These are phyloP conservation scores for Phalaenopsis aphrodite DNA, from an alignment of 106 monocot species.

Conservation along the genomic window DNA sequence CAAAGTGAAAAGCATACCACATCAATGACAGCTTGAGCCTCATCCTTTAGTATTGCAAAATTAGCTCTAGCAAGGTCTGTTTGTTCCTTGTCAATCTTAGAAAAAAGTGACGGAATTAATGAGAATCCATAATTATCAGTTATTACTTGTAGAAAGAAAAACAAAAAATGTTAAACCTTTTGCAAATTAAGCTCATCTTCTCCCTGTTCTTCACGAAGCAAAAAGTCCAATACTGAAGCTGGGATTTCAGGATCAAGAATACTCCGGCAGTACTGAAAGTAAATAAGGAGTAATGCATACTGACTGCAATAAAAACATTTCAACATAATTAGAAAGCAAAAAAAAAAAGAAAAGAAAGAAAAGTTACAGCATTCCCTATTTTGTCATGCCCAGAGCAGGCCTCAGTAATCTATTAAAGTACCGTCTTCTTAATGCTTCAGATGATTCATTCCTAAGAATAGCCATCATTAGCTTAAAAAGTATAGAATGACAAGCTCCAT, in stretches of 20 bases:
- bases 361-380: not conserved
- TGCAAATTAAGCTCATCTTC: constrained; percentile 77
- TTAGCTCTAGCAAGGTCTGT: constrained; percentile 69
- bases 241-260: constrained; percentile 87
- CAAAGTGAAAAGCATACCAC: constrained; percentile 31
- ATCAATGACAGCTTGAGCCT: constrained; percentile 69
- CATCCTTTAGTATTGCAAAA: constrained; percentile 83
- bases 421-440: constrained; percentile 83
- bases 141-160: not conserved
- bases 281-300: constrained; percentile 85
- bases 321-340: not conserved
- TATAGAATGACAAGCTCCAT: constrained; percentile 84
- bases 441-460: constrained; percentile 89
- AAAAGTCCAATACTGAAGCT: constrained; percentile 53
- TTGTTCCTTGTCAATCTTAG: constrained; percentile 80
- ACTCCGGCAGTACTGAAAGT: constrained; percentile 87
- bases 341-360: not conserved
- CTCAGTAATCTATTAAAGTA: constrained; percentile 11
- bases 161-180: constrained; percentile 37
- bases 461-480: constrained; percentile 79
- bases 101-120: not conserved
- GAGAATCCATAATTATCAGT: not conserved
- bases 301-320: constrained; percentile 39
- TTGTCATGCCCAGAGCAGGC: not conserved
- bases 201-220: constrained; percentile 75